phyloP scores from a whole-genome alignment of 345 rosid species.

The Toxicodendron radicans region DNA sequence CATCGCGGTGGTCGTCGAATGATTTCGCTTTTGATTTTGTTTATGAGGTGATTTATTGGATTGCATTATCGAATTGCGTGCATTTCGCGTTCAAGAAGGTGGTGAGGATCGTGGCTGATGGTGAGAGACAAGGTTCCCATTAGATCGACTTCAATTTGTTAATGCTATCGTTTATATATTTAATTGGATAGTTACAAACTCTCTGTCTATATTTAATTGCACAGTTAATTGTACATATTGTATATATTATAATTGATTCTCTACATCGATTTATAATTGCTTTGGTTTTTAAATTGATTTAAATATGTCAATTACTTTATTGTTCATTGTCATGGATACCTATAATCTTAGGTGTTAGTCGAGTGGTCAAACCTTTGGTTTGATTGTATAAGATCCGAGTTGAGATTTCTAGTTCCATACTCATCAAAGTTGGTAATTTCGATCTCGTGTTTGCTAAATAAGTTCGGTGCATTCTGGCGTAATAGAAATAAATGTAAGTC shows the following conservation, averaged over 20 bases:
- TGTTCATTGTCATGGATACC: not conserved
- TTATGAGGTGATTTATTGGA: conserved; percentile 96
- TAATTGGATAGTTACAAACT: conserved; percentile 13
- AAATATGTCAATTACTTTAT: not conserved
- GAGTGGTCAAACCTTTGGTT: too few species aligned
- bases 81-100: conserved; percentile 85
- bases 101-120: conserved; percentile 44
- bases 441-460: too few species aligned
- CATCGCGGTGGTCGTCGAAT: conserved; percentile 48
- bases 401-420: too few species aligned
- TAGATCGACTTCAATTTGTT: conserved; percentile 53
- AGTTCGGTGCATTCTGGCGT: not conserved
- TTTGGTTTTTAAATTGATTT: not conserved
- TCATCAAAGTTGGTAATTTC: too few species aligned
- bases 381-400: too few species aligned
- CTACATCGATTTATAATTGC: not conserved
- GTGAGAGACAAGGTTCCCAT: conserved; percentile 62
- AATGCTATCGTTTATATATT: conserved; percentile 15
- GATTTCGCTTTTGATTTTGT: conserved; percentile 66
- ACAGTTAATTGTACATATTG: conserved; percentile 24
- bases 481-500: not conserved
- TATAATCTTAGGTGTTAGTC: too few species aligned
- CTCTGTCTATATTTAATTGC: conserved; percentile 1
- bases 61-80: conserved; percentile 78
- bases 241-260: conserved; percentile 16